Percentiles rank a stretch among this genome's conserved stretches.
phyloP scores from a whole-genome alignment of 1,284 basidiomycete genomes.

The Ceratobasidium sp. region DNA sequence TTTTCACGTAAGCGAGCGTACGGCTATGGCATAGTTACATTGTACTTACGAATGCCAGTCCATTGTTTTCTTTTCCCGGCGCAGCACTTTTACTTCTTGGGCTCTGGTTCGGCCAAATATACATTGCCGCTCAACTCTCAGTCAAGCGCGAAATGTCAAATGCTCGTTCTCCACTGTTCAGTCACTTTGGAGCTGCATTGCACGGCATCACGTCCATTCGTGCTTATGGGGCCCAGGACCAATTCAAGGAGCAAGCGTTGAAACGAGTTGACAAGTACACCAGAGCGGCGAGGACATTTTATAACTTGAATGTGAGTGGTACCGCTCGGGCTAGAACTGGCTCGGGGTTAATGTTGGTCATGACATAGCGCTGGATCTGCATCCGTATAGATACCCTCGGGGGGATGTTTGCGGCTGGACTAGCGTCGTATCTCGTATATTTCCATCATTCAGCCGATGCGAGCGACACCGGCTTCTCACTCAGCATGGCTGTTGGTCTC shows the following conservation, averaged over 20 bases:
- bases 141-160: constrained; percentile 79
- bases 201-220: constrained; percentile 57
- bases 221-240: constrained; percentile 37
- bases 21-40: neutral
- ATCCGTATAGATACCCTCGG: constrained; percentile 39
- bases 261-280: constrained; percentile 36
- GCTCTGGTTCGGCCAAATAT: constrained; percentile 54
- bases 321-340: neutral
- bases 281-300: constrained; percentile 21
- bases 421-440: constrained; percentile 38
- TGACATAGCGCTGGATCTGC: constrained; percentile 36
- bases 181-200: constrained; percentile 72
- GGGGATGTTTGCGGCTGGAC: constrained; percentile 37
- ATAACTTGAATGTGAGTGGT: constrained; percentile 36
- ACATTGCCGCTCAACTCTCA: constrained; percentile 72
- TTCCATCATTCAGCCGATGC: neutral
- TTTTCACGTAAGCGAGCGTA: constrained; percentile 53
- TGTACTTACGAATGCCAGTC: constrained; percentile 39
- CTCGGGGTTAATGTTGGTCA: neutral
- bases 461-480: constrained; percentile 35
- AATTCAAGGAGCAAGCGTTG: constrained; percentile 28
- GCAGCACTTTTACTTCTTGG: constrained; percentile 56
- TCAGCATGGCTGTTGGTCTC: constrained; percentile 37
- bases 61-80: constrained; percentile 50
- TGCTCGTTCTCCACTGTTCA: constrained; percentile 68